Percentiles rank a stretch among this genome's conserved stretches.
Evolutionary conservation across 768 basidiomycete genomes (phyloP).

Genomic region (Psilocybe sp.): DNA sequence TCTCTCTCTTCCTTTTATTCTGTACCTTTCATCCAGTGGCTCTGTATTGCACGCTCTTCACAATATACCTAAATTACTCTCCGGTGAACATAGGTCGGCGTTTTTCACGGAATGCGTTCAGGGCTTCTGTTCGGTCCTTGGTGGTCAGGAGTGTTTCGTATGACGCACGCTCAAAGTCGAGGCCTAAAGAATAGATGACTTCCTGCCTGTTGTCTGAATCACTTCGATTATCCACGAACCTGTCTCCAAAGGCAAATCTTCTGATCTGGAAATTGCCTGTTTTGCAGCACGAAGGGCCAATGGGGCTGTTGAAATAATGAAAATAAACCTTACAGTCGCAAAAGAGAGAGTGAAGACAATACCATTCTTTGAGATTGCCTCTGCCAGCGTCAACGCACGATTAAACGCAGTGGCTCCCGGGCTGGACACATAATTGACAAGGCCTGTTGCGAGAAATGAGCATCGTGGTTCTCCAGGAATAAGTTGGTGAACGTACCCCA

Average conservation of each 20-base stretch:
- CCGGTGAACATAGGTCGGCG: slow-evolving; percentile 77
- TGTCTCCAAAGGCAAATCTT: slow-evolving; percentile 75
- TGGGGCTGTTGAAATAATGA: slow-evolving; percentile 55
- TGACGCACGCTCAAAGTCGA: slow-evolving; percentile 87
- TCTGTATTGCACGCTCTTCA: slow-evolving; percentile 17
- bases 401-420: slow-evolving; percentile 62
- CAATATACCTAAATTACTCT: slow-evolving; percentile 46
- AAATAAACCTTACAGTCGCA: background rate
- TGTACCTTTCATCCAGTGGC: slow-evolving; percentile 11
- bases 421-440: slow-evolving; percentile 78
- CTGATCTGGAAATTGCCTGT: slow-evolving; percentile 75
- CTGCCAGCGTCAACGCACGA: slow-evolving; percentile 66
- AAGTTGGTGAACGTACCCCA: slow-evolving; percentile 49
- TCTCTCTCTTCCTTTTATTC: background rate
- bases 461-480: background rate
- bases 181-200: slow-evolving; percentile 39
- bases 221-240: slow-evolving; percentile 34
- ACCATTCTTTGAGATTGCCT: slow-evolving; percentile 70
- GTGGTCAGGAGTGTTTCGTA: slow-evolving; percentile 78
- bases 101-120: slow-evolving; percentile 86
- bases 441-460: slow-evolving; percentile 42
- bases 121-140: slow-evolving; percentile 78
- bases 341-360: slow-evolving; percentile 9
- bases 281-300: slow-evolving; percentile 88
- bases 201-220: background rate